Base-by-base conservation (phyloP, 257 asterid species). In the Nyctanthes arbortristis region DNA sequence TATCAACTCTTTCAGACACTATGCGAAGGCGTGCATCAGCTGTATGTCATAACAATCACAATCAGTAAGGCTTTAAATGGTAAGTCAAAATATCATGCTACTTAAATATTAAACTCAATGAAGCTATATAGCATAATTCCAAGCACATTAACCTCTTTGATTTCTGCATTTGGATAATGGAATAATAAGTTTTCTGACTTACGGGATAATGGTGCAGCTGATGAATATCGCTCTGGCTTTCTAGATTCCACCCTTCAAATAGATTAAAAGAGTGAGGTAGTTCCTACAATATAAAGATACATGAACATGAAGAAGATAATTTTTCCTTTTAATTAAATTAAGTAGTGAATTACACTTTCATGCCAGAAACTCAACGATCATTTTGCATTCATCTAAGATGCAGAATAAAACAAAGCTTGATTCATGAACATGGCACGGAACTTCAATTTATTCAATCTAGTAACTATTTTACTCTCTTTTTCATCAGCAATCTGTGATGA, bases 21-120 rank as follows among this genome's bases (percentile, higher is more conserved):
- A 94, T 94, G 45, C 97, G 96, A 20, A 94, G 99, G 55, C 97
- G 97, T 52, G 99, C 99, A 91, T 94, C 90, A 82, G 99, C 99
- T 94, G 89, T 68, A 78, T 59, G 76, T 70, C 27, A 76, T 67
- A 28, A 40, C 60, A 77, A 82, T 47, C 76, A 69, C 62, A 7
- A 28, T 27, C 32, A 70, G 72, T 77, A 68, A 64, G 75, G 52
- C 62, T 34, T 32, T 55, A 59, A 63, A 67, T 24, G 33, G 71
- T 65, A 32, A 27, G 29, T 54, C 58, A 34, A 29, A 65, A 57
- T 45, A 66, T 60, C 37, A 43, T 4, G 54, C 63, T 60, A 49
- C 49, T 47, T 35, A 35, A 25, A 37, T 8, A 14, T 22, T 69
- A 12, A 52, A 52, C 56, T 35, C 22, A 61, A 56, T 58, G 25